A percentile compares a stretch with the other conserved stretches of the same genome.
These are phyloP conservation scores for Wickerhamomyces chaumierensis DNA, from an alignment of 805 yeast species.

Conservation along the genomic window DNA sequence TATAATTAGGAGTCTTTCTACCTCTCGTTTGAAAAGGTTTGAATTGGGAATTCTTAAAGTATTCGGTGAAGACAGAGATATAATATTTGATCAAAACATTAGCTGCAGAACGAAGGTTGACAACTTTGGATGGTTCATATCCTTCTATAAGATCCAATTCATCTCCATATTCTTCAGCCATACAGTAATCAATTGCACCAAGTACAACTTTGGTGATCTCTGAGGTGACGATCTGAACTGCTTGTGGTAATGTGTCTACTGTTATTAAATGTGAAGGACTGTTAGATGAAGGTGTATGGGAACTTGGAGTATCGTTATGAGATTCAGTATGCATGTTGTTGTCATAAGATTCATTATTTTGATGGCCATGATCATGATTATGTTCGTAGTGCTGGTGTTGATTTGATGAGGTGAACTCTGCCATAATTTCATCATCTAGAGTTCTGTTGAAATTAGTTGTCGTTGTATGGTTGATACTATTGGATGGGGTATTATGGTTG, in stretches of 20 bases:
- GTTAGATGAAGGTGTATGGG: too few relatives aligned
- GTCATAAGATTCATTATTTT: too few relatives aligned
- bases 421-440: not conserved
- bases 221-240: conserved; percentile 20
- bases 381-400: too few relatives aligned
- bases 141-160: conserved; percentile 38
- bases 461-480: not conserved
- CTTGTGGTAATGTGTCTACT: conserved; percentile 8
- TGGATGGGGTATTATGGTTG: too few relatives aligned
- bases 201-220: conserved; percentile 31
- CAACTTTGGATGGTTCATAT: conserved; percentile 28
- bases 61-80: conserved; percentile 46
- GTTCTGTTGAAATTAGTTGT: not conserved
- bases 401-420: too few relatives aligned
- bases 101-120: conserved; percentile 31
- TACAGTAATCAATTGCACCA: conserved; percentile 37
- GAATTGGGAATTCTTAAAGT: conserved; percentile 21
- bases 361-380: too few relatives aligned
- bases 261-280: conserved; percentile 7
- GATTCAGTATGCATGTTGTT: too few relatives aligned
- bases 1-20: conserved; percentile 15
- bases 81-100: conserved; percentile 33
- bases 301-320: too few relatives aligned
- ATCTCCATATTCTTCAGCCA: conserved; percentile 43
- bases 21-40: conserved; percentile 16